Evolutionary conservation across 164 flowering plant species (phyloP).

Genomic region (grape (Vitis vinifera)): DNA sequence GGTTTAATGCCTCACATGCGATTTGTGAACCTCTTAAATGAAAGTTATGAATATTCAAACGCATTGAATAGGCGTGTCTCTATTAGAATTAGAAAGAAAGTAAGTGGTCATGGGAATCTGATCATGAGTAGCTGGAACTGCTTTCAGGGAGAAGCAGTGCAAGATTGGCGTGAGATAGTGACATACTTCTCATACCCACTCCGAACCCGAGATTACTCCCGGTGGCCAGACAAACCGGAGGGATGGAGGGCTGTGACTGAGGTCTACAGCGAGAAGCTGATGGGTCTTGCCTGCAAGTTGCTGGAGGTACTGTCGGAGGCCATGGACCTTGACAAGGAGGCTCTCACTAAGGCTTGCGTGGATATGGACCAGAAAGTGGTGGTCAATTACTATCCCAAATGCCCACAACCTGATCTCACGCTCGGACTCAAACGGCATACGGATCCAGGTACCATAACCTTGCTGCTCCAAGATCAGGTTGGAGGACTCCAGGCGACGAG

Average conservation of each 20-base stretch:
- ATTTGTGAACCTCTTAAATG: too few relatives aligned
- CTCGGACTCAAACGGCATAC: slow-evolving; percentile 91
- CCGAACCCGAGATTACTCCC: slow-evolving; percentile 59
- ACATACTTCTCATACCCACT: slow-evolving; percentile 83
- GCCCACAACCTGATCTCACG: slow-evolving; percentile 86
- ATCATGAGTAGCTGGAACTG: too few relatives aligned
- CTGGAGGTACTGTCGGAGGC: slow-evolving; percentile 78
- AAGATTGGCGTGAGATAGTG: slow-evolving; percentile 85
- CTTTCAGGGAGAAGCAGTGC: slow-evolving; percentile 75
- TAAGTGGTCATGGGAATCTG: too few relatives aligned
- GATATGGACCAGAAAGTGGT: slow-evolving; percentile 91
- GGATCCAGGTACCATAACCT: slow-evolving; percentile 88
- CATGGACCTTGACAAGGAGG: slow-evolving; percentile 75
- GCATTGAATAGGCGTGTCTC: too few relatives aligned
- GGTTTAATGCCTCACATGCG: too few relatives aligned
- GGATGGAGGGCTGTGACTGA: slow-evolving; percentile 59
- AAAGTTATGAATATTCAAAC: too few relatives aligned
- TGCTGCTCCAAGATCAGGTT: slow-evolving; percentile 76
- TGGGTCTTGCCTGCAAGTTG: slow-evolving; percentile 78
- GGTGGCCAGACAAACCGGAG: slow-evolving; percentile 91
- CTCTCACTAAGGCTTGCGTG: slow-evolving; percentile 74
- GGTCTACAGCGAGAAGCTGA: slow-evolving; percentile 66
- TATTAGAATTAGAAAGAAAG: too few relatives aligned
- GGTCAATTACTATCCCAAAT: slow-evolving; percentile 77
- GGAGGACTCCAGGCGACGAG: slow-evolving; percentile 89